Base-by-base conservation (phyloP, 306 rosid genomes). In the Cajanus cajan region DNA sequence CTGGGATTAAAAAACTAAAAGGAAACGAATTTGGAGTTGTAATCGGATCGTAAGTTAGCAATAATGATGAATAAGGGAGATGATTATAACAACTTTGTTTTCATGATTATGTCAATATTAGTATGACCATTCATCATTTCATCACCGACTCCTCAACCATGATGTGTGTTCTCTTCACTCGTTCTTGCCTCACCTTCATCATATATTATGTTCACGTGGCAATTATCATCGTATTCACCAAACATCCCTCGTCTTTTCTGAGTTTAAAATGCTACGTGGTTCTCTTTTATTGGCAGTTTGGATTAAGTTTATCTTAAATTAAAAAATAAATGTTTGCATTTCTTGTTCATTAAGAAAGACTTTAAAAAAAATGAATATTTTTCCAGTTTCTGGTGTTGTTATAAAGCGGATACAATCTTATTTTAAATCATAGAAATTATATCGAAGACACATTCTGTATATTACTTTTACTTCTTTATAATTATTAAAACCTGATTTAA, bases 121-220 rank as follows among this genome's bases (percentile, higher is more conserved):
- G 14, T n/a, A 54, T 37, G 67, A 59, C 28, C 19, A 16, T 3
- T 70, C 68, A 71, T 72, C 19, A 67, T 64, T 43, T 62, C 77
- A 43, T 73, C 75, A 77, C 84, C 18, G 79, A 78, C 79, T 40
- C 61, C n/a, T 31, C 4, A 39, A 37, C 63, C 24, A 67, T 63
- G 74, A 81, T 82, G 86, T 68, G 86, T 28, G 76, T 62, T 41
- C 40, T 4, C 13, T 39, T 28, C 25, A 41, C 78, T 72, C 79
- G 77, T 87, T 21, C 34, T 21, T 43, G 80, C 78, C 78, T 77
- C 77, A 59, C 79, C n/a, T 39, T 31, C 74, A 64, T 57, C 76
- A 21, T 81, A 79, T 62, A n/a, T n/a, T n/a, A n/a, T 68, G 48
- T 59, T 62, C 89, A 76, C 87, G 76, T 81, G 87, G 54, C 81